phyloP scores from a whole-genome alignment of 1,139 yeast species.

The Zygosaccharomyces sapae region DNA sequence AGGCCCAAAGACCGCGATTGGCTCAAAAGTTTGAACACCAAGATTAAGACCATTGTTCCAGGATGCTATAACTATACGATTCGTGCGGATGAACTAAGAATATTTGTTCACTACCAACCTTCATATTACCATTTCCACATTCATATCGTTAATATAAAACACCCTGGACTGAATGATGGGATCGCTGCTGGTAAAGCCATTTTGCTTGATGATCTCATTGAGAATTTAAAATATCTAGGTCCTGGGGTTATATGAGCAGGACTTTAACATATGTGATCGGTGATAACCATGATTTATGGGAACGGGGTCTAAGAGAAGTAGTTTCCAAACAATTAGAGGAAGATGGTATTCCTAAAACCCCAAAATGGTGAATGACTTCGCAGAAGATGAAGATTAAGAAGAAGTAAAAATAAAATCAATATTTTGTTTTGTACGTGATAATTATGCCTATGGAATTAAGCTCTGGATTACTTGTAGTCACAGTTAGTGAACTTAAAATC shows the following conservation, averaged over 20 bases:
- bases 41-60: slow-evolving; percentile 47
- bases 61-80: slow-evolving; percentile 41
- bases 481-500: neutral
- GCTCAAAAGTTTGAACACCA: slow-evolving; percentile 45
- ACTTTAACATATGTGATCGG: slow-evolving; percentile 59
- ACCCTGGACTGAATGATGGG: slow-evolving; percentile 71
- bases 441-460: neutral
- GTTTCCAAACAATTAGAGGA: slow-evolving; percentile 25
- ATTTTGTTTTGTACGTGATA: neutral
- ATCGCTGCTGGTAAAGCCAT: slow-evolving; percentile 80
- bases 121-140: slow-evolving; percentile 93
- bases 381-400: neutral
- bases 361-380: slow-evolving; percentile 13
- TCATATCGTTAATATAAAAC: slow-evolving; percentile 75
- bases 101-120: slow-evolving; percentile 90
- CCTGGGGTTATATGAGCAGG: slow-evolving; percentile 47
- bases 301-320: slow-evolving; percentile 31
- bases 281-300: slow-evolving; percentile 78
- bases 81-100: slow-evolving; percentile 47
- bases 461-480: neutral
- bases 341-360: slow-evolving; percentile 30
- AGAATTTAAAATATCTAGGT: slow-evolving; percentile 55
- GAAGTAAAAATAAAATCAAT: neutral
- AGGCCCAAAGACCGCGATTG: slow-evolving; percentile 54
- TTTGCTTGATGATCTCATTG: slow-evolving; percentile 76